A percentile compares a stretch with the other conserved stretches of the same genome.
These are phyloP conservation scores for Sporobolomyces phaffii DNA, from an alignment of 768 basidiomycete genomes.

Conservation along the genomic window DNA sequence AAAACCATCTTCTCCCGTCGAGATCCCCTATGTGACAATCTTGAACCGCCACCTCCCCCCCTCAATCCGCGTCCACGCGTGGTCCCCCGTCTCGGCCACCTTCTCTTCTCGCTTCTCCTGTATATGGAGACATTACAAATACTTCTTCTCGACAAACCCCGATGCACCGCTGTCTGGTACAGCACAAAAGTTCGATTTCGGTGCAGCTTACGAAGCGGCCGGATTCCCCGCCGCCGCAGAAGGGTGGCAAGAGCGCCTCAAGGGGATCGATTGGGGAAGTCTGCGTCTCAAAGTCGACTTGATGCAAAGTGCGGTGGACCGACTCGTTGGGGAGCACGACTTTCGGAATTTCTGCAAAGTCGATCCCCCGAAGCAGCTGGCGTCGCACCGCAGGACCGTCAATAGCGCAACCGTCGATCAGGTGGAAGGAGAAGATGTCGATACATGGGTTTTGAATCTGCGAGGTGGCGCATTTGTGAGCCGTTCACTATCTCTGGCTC, in stretches of 20 bases:
- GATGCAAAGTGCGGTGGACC: slow-evolving; percentile 69
- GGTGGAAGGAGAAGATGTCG: slow-evolving; percentile 43
- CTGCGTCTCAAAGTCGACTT: slow-evolving; percentile 59
- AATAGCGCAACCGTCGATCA: slow-evolving; percentile 60
- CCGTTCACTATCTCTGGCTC: neutral
- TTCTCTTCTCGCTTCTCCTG: slow-evolving; percentile 91
- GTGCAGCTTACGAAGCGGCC: slow-evolving; percentile 23
- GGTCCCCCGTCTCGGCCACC: slow-evolving; percentile 72
- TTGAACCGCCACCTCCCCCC: slow-evolving; percentile 83
- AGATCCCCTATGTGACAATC: slow-evolving; percentile 69
- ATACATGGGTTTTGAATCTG: slow-evolving; percentile 34
- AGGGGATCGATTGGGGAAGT: slow-evolving; percentile 13
- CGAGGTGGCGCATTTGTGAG: slow-evolving; percentile 37
- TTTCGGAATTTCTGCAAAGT: slow-evolving; percentile 93
- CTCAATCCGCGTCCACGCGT: slow-evolving; percentile 83
- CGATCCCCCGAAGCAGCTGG: slow-evolving; percentile 84
- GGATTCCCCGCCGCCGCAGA: slow-evolving; percentile 8
- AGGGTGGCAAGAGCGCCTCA: slow-evolving; percentile 21
- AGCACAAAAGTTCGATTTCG: slow-evolving; percentile 28
- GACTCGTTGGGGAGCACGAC: slow-evolving; percentile 81
- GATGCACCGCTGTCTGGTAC: slow-evolving; percentile 43
- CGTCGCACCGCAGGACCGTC: slow-evolving; percentile 66
- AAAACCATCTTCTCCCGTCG: slow-evolving; percentile 45
- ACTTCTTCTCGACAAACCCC: slow-evolving; percentile 68
- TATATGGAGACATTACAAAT: slow-evolving; percentile 86